A percentile compares a stretch with the other conserved stretches of the same genome.
These are phyloP conservation scores for Nakazawaea ernobii DNA, from an alignment of 805 yeast species.

Conservation along the genomic window DNA sequence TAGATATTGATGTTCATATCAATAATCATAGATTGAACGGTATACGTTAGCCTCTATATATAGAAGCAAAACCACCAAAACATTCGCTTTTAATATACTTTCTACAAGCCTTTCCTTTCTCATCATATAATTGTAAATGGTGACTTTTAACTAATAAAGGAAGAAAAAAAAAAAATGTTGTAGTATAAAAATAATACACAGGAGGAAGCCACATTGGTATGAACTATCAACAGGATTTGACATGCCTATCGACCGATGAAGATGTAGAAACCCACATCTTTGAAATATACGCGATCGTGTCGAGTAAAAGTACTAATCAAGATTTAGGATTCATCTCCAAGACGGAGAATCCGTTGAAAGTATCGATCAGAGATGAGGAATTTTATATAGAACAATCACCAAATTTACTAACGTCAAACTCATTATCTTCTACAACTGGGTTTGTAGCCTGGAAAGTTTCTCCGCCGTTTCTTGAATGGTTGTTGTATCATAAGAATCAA, in stretches of 20 bases:
- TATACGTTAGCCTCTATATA: conserved; percentile 28
- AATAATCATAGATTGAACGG: conserved; percentile 64
- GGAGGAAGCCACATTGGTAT: not conserved
- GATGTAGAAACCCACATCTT: conserved; percentile 21
- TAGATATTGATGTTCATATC: conserved; percentile 79
- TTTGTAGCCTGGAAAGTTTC: conserved; percentile 57
- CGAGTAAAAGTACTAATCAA: conserved; percentile 13
- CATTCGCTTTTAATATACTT: too few species aligned
- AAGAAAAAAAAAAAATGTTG: not conserved
- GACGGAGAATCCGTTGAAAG: conserved; percentile 12
- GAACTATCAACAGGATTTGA: not conserved
- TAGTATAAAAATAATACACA: too few species aligned
- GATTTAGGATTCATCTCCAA: conserved; percentile 22
- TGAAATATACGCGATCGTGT: conserved; percentile 18
- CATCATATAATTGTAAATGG: too few species aligned
- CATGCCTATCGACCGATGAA: conserved; percentile 4
- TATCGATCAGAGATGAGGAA: conserved; percentile 17
- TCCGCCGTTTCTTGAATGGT: conserved; percentile 47
- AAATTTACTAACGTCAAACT: conserved; percentile 25
- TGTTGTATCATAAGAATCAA: conserved; percentile 24
- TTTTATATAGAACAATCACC: conserved; percentile 27
- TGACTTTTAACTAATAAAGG: too few species aligned
- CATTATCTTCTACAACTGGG: conserved; percentile 48
- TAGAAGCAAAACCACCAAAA: too few species aligned
- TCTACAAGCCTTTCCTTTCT: too few species aligned